These are phyloP conservation scores for Solanum phureja DNA, from an alignment of 257 asterid species.

Conservation along the genomic window DNA sequence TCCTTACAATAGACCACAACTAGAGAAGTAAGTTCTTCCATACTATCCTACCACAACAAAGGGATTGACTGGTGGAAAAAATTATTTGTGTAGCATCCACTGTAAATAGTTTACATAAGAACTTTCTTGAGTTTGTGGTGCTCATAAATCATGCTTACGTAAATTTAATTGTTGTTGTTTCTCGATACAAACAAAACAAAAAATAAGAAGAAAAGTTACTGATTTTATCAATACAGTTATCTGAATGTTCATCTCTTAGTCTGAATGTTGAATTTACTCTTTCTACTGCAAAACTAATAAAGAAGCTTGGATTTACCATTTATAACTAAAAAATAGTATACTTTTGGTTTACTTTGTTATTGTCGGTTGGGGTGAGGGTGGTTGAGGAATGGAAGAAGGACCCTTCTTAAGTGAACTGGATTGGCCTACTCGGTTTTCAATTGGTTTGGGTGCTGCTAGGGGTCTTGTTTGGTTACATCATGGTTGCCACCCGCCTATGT, in stretches of 20 bases:
- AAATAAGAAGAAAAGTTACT: background rate
- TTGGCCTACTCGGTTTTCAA: too few species aligned
- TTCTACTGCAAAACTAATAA: background rate
- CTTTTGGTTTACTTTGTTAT: background rate
- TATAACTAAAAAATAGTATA: background rate
- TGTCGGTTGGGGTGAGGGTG: background rate
- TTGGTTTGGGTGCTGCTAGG: too few species aligned
- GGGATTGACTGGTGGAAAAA: background rate
- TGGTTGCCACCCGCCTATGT: too few species aligned
- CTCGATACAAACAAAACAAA: too few species aligned
- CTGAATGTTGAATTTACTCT: background rate
- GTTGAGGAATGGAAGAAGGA: background rate
- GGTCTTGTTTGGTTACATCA: too few species aligned
- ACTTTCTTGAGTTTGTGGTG: too few species aligned
- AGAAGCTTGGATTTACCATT: background rate
- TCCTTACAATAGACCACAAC: conserved; percentile 91
- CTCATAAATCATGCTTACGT: too few species aligned
- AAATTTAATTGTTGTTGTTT: too few species aligned
- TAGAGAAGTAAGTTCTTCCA: conserved; percentile 58
- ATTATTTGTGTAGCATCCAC: too few species aligned
- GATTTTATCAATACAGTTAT: background rate
- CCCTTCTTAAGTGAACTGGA: background rate
- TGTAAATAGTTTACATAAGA: too few species aligned
- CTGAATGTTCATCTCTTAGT: background rate
- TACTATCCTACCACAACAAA: background rate